These are phyloP conservation scores for Gynandropsis gynandra DNA, from an alignment of 345 rosid species.

Conservation along the genomic window DNA sequence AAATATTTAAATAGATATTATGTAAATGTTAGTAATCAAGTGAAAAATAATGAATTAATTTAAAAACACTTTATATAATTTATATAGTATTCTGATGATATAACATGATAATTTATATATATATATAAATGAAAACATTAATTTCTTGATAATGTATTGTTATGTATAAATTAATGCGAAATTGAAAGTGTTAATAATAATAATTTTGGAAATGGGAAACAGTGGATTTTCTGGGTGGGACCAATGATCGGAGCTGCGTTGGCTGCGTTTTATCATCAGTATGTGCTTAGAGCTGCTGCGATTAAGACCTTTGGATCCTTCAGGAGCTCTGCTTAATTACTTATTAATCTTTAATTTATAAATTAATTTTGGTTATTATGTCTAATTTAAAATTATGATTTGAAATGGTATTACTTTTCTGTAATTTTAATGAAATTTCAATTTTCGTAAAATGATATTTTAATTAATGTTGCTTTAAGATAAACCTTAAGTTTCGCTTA, in stretches of 20 bases:
- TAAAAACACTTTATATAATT: no score
- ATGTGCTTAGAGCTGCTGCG: constrained; percentile 67
- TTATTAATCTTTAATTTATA: constrained; percentile 6
- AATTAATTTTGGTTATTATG: constrained; percentile 15
- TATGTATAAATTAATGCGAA: neutral
- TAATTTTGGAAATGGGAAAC: no score
- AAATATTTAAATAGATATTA: no score
- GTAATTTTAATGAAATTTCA: no score
- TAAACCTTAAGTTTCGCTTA: constrained; percentile 13
- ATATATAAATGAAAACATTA: no score
- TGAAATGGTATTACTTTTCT: neutral
- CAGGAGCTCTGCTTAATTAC: constrained; percentile 65
- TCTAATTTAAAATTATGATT: neutral
- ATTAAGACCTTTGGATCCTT: constrained; percentile 73
- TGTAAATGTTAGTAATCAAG: no score
- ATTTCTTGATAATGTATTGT: neutral
- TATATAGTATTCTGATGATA: no score
- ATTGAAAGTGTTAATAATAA: no score
- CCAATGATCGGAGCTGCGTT: constrained; percentile 77
- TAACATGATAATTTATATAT: no score
- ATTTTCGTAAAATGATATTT: no score
- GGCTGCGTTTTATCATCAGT: constrained; percentile 80
- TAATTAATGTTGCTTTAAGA: constrained; percentile 24
- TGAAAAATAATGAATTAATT: no score
- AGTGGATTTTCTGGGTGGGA: constrained; percentile 99